Base-by-base conservation (phyloP, 1,139 yeast genomes). In the Candida sanyaensis region DNA sequence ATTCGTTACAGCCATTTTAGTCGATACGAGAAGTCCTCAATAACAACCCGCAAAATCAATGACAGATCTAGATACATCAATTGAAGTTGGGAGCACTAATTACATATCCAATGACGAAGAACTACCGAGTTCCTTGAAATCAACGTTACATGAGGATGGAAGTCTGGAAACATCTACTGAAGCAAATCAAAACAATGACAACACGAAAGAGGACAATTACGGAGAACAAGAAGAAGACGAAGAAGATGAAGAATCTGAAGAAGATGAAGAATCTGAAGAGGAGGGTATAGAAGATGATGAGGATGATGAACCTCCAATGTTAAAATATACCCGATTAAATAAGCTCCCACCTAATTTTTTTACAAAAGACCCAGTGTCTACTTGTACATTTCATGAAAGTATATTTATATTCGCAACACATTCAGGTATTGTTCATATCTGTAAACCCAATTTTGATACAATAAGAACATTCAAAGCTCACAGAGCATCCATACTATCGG, bases 351-450 rank as follows among this genome's bases (percentile, higher is more conserved):
- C 80, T 1, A 76, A 81, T 17, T 82, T 91, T 56, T 88, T 91
- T 65, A 69, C 67, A 38, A 78, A 80, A 42, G 97, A 93, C 59
- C 88, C 96, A 0, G 78, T 93, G 1, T 88, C 97, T 1, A 70
- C 91, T 0, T 79, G 86, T 52, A 68, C 74, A 12, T 78, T 87
- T 49, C 77, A 79, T 47, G 88, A 83, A 3, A 64, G 71, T 2
- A 75, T 83, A 40, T 81, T 86, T 56, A 81, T 88, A 12, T 86
- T 91, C 69, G 98, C 96, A 1, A 89, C 97, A 1, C 97, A 93
- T 58, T 82, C 95, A 0, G 99, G 99, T 0, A 65, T 88, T 4
- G 64, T 93, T 2, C 92, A 89, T 57, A 68, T 93, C 10, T 78
- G 88, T 2, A 72, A 72, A 10, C 76, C 88, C 0, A 81, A 83